Percentiles rank a stretch among this genome's conserved stretches.
Evolutionary conservation across 371 early-diverging fungal species (phyloP).

Genomic region (Mortierella sp.): DNA sequence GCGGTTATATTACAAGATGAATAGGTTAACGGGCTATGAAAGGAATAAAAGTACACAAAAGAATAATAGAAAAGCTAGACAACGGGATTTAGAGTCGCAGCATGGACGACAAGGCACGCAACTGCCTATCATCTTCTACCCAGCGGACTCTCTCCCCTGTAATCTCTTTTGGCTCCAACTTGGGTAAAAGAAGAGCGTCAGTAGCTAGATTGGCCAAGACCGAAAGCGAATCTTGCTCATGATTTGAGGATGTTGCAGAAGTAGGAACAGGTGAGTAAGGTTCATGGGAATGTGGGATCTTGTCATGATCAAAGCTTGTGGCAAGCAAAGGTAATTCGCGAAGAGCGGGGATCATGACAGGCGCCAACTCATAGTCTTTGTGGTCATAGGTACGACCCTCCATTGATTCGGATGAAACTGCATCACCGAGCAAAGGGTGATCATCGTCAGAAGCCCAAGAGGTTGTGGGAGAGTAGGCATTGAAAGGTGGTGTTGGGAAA

Average conservation of each 20-base stretch:
- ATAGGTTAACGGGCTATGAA: background rate
- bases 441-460: conserved; percentile 56
- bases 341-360: conserved; percentile 37
- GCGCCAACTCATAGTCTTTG: conserved; percentile 13
- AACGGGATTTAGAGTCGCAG: conserved; percentile 52
- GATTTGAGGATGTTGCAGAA: conserved; percentile 21
- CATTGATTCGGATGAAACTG: conserved; percentile 30
- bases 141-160: conserved; percentile 58
- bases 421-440: conserved; percentile 33
- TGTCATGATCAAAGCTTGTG: conserved; percentile 42
- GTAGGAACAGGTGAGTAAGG: conserved; percentile 23
- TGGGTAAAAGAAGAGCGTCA: conserved; percentile 41
- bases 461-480: conserved; percentile 33
- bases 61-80: background rate
- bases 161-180: conserved; percentile 55
- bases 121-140: conserved; percentile 62
- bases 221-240: conserved; percentile 49
- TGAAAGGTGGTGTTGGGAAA: conserved; percentile 39
- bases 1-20: conserved; percentile 1
- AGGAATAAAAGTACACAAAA: background rate
- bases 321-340: conserved; percentile 32
- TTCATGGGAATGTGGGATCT: conserved; percentile 22
- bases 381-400: background rate
- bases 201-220: conserved; percentile 51
- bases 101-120: conserved; percentile 58